A percentile compares a stretch with the other conserved stretches of the same genome.
Conservation (phyloP, 305 asterid genomes). For the Plantago lanceolata region DNA sequence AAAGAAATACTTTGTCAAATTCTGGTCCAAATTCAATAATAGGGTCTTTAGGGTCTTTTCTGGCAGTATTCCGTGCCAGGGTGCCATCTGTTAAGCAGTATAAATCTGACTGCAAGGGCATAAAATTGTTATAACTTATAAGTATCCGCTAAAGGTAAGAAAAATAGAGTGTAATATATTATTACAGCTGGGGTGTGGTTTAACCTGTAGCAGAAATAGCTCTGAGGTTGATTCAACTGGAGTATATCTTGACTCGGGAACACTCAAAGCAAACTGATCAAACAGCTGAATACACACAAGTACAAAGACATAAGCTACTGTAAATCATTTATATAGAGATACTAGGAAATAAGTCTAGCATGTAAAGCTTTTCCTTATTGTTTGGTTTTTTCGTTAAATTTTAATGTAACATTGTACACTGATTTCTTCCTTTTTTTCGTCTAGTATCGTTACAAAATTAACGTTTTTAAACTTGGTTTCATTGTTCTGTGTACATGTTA, state of each 20-base stretch:
- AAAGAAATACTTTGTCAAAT: constrained; percentile 51
- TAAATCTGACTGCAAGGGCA: constrained; percentile 68
- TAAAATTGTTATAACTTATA: constrained; percentile 22
- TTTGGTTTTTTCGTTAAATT: too few relatives aligned
- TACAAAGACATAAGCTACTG: constrained; percentile 11
- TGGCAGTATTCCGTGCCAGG: constrained; percentile 52
- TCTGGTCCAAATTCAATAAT: constrained; percentile 67
- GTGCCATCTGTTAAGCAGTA: constrained; percentile 60
- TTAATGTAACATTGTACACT: too few relatives aligned
- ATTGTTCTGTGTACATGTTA: too few relatives aligned
- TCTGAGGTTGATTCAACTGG: constrained; percentile 75
- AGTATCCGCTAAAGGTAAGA: constrained; percentile 15
- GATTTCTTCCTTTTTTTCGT: too few relatives aligned
- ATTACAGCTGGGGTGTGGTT: constrained; percentile 15
- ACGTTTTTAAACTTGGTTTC: too few relatives aligned
- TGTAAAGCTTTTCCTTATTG: too few relatives aligned
- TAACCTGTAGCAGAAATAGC: constrained; percentile 78
- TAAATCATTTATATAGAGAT: neutral
- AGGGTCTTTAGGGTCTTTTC: constrained; percentile 69
- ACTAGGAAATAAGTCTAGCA: too few relatives aligned
- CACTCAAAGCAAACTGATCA: constrained; percentile 51
- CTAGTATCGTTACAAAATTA: too few relatives aligned
- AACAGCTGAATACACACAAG: constrained; percentile 49
- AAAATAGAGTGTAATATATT: constrained; percentile 8
- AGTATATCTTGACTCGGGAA: constrained; percentile 67